Evolutionary conservation across 2,329 filamentous ascomycete species (phyloP), one percentile per base, ranked within the genome.

Genomic region (Acrocalymma vagum): DNA sequence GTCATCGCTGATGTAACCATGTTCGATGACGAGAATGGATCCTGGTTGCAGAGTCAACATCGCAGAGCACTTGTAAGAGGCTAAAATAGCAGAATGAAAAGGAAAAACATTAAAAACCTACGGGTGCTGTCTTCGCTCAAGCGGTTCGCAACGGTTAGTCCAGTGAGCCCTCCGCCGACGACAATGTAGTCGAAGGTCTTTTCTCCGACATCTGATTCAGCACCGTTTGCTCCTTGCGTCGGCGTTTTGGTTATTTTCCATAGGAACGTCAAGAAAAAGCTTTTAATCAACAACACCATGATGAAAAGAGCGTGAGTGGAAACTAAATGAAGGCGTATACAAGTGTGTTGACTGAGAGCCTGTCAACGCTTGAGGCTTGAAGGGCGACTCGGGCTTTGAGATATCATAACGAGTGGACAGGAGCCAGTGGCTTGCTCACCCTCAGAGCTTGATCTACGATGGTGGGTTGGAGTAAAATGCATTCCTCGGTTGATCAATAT

Each of bases 161-260:
- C 64, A 15, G 59, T 55, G 4, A 62, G 50, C 6, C 64, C 63
- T 24, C 61, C 64, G 11, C 63, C 62, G 8, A 68, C 55, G 15
- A 68, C 35, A 7, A 67, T 53, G 30, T 66, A 67, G 33, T 68
- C 64, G 22, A 53, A 68, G 0, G 60, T 58, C 18, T 55, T 45
- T 5, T 42, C 45, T 35, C 38, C 41, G 10, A 60, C 42, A 22
- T 53, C 33, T 8, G 38, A 28, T 17, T 50, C 53, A 8, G 44
- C 41, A 18, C 38, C 45, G 2, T 34, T 17, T 7, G 18, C 13
- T 45, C 22, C 25, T 26, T 36, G 28, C 25, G 8, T 22, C 8
- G 9, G 34, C 10, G n/a, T 28, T 9, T 4, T 43, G 13, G 6
- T 46, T 35, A 9, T 46, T 42, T 9, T 52, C 50, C 24, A 60